Evolutionary conservation across 1,284 basidiomycete genomes (phyloP), one percentile per base, ranked within the genome.

Genomic region (Pseudozyma hubeiensis): DNA sequence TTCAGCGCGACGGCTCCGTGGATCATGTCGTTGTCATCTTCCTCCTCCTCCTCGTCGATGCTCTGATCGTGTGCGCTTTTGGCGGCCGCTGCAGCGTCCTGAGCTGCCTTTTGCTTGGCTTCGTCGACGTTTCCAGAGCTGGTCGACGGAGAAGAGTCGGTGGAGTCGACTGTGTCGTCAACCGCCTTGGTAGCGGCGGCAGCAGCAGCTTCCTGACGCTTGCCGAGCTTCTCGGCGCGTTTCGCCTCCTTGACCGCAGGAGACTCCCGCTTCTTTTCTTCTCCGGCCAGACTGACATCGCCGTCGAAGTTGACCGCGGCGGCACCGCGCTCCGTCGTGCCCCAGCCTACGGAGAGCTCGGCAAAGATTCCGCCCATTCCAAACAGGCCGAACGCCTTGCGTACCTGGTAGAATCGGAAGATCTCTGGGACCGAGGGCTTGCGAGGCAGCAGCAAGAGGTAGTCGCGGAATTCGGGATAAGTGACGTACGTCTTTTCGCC

Each of bases 1-100:
- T 92, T 92, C 84, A 93, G 86, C 3, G 94, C 91, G 1, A 91
- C 90, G 67, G 89, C 87, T 24, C 90, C 89, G 73, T 90, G 90
- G 53, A 95, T 85, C 87, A 89, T 88, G 77, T 85, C 72, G 34
- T 77, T 75, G 53, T 87, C 86, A 51, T 90, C 90, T 34, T 88
- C 87, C 48, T 91, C 90, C 33, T 89, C 88, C 14, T 89, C 89
- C 39, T 69, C 71, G 7, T 61, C 71, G 19, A 50, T 44, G 8
- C 11, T 48, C 40, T 61, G 44, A 24, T 62, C 53, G 43, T 55
- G 47, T 0, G 39, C 47, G 2, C 48, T 46, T 43, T 55, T 69
- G 13, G 52, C 56, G 5, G 60, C 66, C 3, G 60, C 52, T 31
- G 60, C 60, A 14, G 66, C 66, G 41, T 56, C 56, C 11, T 58